A percentile compares a stretch with the other conserved stretches of the same genome.
Conservation (phyloP, 306 rosid species). For the Gastrolobium bilobum region DNA sequence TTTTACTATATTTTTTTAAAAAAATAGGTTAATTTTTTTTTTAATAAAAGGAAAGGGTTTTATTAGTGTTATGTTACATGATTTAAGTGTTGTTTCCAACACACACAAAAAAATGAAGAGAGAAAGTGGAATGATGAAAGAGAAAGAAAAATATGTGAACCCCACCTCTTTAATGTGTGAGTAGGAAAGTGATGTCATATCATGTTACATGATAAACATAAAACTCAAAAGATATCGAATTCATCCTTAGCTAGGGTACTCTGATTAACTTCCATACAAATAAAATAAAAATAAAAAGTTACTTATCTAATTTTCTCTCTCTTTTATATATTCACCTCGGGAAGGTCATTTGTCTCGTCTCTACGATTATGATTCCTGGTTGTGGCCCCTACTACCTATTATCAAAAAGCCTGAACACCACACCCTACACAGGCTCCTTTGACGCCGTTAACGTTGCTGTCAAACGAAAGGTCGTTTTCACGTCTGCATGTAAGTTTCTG, state of each 20-base stretch:
- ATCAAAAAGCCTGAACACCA: constrained; percentile 16
- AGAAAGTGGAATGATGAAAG: too few relatives aligned
- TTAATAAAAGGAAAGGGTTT: too few relatives aligned
- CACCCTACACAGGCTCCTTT: background rate
- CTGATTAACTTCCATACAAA: constrained; percentile 12
- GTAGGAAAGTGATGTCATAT: too few relatives aligned
- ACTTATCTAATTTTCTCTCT: background rate
- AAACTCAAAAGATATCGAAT: too few relatives aligned
- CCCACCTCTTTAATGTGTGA: too few relatives aligned
- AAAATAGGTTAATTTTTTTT: too few relatives aligned
- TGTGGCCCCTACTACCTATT: constrained; percentile 36
- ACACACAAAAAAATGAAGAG: too few relatives aligned
- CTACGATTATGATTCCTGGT: constrained; percentile 41
- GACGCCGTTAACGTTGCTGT: constrained; percentile 52
- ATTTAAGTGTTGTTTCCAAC: too few relatives aligned
- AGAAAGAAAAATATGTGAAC: too few relatives aligned
- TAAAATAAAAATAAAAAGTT: constrained; percentile 1
- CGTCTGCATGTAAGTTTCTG: constrained; percentile 40
- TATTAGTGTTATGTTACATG: too few relatives aligned
- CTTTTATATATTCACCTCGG: constrained; percentile 45
- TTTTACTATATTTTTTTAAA: too few relatives aligned
- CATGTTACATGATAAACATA: too few relatives aligned
- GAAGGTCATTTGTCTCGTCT: constrained; percentile 48
- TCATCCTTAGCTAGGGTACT: background rate
- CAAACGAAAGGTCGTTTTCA: constrained; percentile 31